Evolutionary conservation across 2,329 filamentous ascomycete genomes (phyloP).

Genomic region (Dryadomyces quercus-mongolicae): DNA sequence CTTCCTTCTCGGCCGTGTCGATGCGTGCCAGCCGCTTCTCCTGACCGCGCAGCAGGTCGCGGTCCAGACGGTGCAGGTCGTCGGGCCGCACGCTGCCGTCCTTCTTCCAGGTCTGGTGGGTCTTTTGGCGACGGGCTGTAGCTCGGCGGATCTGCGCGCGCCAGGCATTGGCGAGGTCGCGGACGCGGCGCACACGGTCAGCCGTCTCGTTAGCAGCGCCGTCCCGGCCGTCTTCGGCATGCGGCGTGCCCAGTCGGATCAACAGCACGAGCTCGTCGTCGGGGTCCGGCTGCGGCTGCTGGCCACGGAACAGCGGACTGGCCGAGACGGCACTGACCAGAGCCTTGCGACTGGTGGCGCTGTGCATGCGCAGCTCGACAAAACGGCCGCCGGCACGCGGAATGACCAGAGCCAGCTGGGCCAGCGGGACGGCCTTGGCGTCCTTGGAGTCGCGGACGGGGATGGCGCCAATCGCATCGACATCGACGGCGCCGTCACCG

Average conservation of each 20-base stretch:
- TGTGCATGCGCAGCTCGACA: conserved; percentile 15
- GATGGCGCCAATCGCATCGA: conserved; percentile 11
- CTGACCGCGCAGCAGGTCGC: conserved; percentile 37
- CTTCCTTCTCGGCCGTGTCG: conserved; percentile 35
- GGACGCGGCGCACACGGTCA: conserved; percentile 20
- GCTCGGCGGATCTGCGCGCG: conserved; percentile 30
- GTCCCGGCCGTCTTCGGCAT: conserved; percentile 22
- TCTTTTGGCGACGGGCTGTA: conserved; percentile 28
- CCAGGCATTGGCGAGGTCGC: conserved; percentile 37
- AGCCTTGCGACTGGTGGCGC: conserved; percentile 10
- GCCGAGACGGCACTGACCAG: conserved; percentile 13
- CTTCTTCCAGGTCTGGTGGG: conserved; percentile 38
- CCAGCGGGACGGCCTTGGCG: conserved; percentile 4
- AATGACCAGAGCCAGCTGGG: conserved; percentile 13
- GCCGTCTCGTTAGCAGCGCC: conserved; percentile 22
- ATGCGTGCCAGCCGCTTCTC: conserved; percentile 41
- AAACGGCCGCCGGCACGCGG: conserved; percentile 12
- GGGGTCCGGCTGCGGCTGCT: conserved; percentile 32
- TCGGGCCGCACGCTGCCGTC: conserved; percentile 31
- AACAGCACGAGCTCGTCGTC: conserved; percentile 49
- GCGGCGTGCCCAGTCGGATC: conserved; percentile 32
- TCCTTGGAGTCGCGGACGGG: conserved; percentile 3
- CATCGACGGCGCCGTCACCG: conserved; percentile 8
- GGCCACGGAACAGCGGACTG: conserved; percentile 12
- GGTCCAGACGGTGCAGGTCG: conserved; percentile 25